phyloP scores from a whole-genome alignment of 345 rosid species.

The Salix suchowensis region DNA sequence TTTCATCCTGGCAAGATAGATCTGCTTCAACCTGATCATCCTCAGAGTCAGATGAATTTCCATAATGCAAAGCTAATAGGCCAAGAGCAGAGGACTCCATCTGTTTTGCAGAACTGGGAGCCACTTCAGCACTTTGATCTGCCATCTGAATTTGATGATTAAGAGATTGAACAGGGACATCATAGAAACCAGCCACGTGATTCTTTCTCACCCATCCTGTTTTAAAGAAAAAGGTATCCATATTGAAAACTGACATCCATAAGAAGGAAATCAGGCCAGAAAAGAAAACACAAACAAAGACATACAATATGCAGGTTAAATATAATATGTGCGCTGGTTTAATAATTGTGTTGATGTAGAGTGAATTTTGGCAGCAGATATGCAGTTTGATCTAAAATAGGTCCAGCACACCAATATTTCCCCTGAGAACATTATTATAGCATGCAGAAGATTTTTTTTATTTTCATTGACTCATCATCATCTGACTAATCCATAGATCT shows the following conservation, averaged over 20 bases:
- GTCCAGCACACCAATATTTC: neutral
- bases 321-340: neutral
- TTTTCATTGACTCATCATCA: neutral
- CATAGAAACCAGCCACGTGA: constrained; percentile 31
- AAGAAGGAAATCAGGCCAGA: neutral
- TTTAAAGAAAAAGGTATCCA: constrained; percentile 10
- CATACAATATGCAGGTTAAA: neutral
- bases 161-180: constrained; percentile 43
- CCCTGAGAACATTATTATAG: neutral
- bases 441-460: neutral
- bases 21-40: constrained; percentile 48
- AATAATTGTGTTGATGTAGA: neutral
- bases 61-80: constrained; percentile 73
- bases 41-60: constrained; percentile 89
- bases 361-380: neutral
- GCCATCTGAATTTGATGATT: constrained; percentile 26
- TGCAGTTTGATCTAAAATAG: neutral
- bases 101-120: constrained; percentile 25
- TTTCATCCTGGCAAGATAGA: constrained; percentile 30
- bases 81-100: constrained; percentile 63
- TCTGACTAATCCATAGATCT: too few relatives aligned
- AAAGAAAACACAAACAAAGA: neutral
- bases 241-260: constrained; percentile 10
- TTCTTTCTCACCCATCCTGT: constrained; percentile 45
- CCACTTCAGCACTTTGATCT: constrained; percentile 31